phyloP scores from a whole-genome alignment of 208 protist genomes.

The Crithidia fasciculata region DNA sequence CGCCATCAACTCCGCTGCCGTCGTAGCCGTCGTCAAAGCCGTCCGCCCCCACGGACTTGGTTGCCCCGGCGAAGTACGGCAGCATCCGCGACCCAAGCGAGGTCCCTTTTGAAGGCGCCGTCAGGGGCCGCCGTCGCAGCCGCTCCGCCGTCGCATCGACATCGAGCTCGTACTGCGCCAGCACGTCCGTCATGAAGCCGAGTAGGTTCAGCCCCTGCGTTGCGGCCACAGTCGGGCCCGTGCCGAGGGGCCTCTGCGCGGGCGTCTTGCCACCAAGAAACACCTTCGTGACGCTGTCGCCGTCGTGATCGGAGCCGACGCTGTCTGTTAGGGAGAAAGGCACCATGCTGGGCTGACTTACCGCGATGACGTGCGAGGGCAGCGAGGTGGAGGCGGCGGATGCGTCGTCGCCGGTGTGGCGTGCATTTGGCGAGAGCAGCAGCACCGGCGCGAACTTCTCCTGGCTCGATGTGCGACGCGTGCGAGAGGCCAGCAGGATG shows the following conservation, averaged over 20 bases:
- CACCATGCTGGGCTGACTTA: slow-evolving; percentile 53
- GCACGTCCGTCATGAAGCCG: slow-evolving; percentile 77
- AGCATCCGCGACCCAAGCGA: not conserved
- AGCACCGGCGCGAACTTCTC: not conserved
- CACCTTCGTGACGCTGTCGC: not conserved
- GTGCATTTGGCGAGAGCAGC: not conserved
- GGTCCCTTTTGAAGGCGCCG: slow-evolving; percentile 22
- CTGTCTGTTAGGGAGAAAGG: slow-evolving; percentile 41
- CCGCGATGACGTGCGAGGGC: slow-evolving; percentile 1
- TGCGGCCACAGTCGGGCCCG: not conserved
- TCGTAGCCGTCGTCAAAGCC: slow-evolving; percentile 7
- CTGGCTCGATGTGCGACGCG: not conserved
- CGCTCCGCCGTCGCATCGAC: not conserved
- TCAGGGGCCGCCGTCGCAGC: not conserved
- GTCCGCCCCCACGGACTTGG: not conserved
- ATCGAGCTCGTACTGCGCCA: slow-evolving; percentile 29
- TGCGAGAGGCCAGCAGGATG: not conserved
- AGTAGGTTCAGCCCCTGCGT: slow-evolving; percentile 56
- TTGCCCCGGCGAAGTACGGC: not conserved
- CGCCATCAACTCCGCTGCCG: not conserved
- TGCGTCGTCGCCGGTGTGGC: not conserved
- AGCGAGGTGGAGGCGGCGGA: not conserved
- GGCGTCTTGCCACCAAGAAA: not conserved
- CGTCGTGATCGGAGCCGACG: not conserved
- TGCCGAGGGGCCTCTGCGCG: not conserved